phyloP scores from a whole-genome alignment of 1,284 basidiomycete genomes.

The Golubevia pallescens region DNA sequence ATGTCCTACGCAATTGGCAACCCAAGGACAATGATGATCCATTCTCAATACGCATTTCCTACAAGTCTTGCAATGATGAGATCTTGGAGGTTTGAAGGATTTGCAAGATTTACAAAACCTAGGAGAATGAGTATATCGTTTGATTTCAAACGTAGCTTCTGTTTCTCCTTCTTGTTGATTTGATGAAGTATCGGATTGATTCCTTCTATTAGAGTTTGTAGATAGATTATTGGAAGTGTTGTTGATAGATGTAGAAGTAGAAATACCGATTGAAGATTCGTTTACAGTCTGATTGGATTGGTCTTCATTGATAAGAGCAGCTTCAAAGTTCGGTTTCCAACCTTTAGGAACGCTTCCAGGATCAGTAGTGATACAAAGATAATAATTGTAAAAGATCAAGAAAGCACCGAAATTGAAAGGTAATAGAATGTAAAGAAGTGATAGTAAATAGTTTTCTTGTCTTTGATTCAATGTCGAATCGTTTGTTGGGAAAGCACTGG shows the following conservation, averaged over 20 bases:
- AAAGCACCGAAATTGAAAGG: constrained; percentile 41
- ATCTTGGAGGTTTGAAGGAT: constrained; percentile 51
- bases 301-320: not conserved
- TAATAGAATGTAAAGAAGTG: constrained; percentile 22
- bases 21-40: constrained; percentile 54
- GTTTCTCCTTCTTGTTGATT: too few relatives aligned
- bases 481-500: not conserved
- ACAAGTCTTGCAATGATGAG: constrained; percentile 62
- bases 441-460: not conserved
- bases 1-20: constrained; percentile 81
- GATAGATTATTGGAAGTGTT: too few relatives aligned
- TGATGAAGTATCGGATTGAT: too few relatives aligned
- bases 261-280: not conserved
- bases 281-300: not conserved
- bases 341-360: constrained; percentile 45
- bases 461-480: not conserved
- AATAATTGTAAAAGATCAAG: constrained; percentile 48
- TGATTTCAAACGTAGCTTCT: too few relatives aligned
- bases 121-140: constrained; percentile 7
- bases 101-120: constrained; percentile 49
- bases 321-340: constrained; percentile 41
- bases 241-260: not conserved
- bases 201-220: too few relatives aligned
- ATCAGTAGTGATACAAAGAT: constrained; percentile 32
- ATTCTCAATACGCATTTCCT: constrained; percentile 46